Evolutionary conservation across 176 grass and related monocot genomes (phyloP).

Genomic region (Hyparrhenia diplandra): DNA sequence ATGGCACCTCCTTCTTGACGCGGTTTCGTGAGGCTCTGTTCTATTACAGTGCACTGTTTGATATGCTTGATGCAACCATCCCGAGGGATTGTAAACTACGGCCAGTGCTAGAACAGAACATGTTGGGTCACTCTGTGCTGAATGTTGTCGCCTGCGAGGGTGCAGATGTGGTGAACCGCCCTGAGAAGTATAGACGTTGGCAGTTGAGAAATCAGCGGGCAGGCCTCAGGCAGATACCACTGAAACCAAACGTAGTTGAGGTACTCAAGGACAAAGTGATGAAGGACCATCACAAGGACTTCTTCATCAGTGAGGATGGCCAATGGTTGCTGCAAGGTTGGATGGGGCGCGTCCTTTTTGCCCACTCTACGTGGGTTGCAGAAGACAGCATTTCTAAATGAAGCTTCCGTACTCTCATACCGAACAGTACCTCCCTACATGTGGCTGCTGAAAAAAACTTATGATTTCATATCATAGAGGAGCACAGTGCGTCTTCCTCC

Average conservation of each 20-base stretch:
- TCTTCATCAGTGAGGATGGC: background rate
- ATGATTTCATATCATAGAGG: background rate
- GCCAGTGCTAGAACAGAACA: constrained; percentile 9
- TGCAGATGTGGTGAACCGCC: background rate
- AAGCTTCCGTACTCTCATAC: background rate
- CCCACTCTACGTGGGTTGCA: background rate
- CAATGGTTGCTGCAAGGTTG: background rate
- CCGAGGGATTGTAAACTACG: background rate
- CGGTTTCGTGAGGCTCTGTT: constrained; percentile 33
- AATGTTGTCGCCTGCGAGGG: background rate
- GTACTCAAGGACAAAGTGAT: background rate
- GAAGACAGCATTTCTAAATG: background rate
- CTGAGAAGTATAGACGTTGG: background rate
- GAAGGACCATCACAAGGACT: background rate
- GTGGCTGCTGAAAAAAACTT: background rate
- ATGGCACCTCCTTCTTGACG: background rate
- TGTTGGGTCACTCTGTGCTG: background rate
- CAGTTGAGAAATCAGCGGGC: background rate
- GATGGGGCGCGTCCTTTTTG: background rate
- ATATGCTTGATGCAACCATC: background rate
- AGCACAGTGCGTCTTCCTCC: background rate
- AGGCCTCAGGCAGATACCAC: background rate
- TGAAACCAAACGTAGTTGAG: background rate
- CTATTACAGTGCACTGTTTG: constrained; percentile 2
- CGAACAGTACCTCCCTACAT: background rate